phyloP scores from a whole-genome alignment of 2,329 filamentous ascomycete species.

The Phaeophleospora eucalypticola region DNA sequence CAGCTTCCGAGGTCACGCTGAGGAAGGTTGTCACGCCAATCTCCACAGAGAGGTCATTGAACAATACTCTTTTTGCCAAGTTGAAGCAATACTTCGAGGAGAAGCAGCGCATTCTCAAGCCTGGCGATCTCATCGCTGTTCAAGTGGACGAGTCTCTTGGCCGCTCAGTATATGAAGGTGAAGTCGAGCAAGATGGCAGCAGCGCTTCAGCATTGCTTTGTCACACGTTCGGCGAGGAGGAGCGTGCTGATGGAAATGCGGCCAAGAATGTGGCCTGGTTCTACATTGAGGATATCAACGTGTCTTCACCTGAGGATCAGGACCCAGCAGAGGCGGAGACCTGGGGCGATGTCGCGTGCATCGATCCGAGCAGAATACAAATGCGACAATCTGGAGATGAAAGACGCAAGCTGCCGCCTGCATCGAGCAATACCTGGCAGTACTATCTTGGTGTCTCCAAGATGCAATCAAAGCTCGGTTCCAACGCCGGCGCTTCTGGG shows the following conservation, averaged over 20 bases:
- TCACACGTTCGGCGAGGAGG: constrained; percentile 28
- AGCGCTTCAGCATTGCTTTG: constrained; percentile 39
- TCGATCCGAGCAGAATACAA: constrained; percentile 80
- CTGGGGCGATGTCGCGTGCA: constrained; percentile 82
- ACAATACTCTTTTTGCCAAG: constrained; percentile 79
- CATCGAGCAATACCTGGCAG: constrained; percentile 74
- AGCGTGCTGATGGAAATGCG: constrained; percentile 52
- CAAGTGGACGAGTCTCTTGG: constrained; percentile 83
- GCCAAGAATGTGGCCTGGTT: constrained; percentile 74
- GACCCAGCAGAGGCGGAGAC: constrained; percentile 61
- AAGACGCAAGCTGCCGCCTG: constrained; percentile 72
- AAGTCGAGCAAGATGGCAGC: constrained; percentile 66
- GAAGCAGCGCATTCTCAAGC: constrained; percentile 75
- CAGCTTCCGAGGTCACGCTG: constrained; percentile 75
- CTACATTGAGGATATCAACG: constrained; percentile 70
- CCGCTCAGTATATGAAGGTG: constrained; percentile 70
- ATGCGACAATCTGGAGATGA: constrained; percentile 90
- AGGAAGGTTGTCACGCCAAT: constrained; percentile 85
- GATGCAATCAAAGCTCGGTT: constrained; percentile 52
- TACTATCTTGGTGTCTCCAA: constrained; percentile 79
- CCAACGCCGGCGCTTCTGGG: constrained; percentile 31
- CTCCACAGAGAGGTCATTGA: constrained; percentile 78
- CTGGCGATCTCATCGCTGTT: constrained; percentile 83
- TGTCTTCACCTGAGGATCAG: constrained; percentile 44
- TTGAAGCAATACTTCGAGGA: constrained; percentile 85